Percentiles rank a stretch among this genome's conserved stretches.
Conservation (phyloP, 1,284 basidiomycete species). For the Melampsora americana region DNA sequence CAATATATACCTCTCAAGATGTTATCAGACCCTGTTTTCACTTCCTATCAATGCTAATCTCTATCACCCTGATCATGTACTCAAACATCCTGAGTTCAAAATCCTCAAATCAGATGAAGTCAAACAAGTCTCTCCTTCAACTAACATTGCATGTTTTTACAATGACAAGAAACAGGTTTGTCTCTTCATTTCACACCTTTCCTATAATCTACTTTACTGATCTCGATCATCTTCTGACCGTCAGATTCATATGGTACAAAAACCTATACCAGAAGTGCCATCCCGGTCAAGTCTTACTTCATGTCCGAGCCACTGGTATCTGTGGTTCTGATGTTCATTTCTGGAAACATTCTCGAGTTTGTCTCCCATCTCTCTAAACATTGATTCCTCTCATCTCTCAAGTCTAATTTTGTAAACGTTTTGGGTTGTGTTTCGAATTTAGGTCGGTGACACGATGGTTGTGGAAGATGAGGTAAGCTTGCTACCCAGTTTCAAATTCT, state of each 20-base stretch:
- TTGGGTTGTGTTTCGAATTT: slow-evolving; percentile 48
- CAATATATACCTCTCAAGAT: neutral
- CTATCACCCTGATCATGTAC: slow-evolving; percentile 15
- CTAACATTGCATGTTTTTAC: slow-evolving; percentile 37
- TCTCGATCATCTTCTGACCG: slow-evolving; percentile 12
- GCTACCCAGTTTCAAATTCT: neutral
- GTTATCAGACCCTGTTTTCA: slow-evolving; percentile 25
- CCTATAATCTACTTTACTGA: neutral
- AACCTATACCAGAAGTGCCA: slow-evolving; percentile 47
- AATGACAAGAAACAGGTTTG: slow-evolving; percentile 41
- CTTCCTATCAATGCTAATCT: slow-evolving; percentile 23
- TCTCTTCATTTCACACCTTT: neutral
- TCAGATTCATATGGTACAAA: slow-evolving; percentile 50
- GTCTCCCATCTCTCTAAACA: neutral
- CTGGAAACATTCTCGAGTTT: slow-evolving; percentile 50
- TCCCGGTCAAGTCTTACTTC: slow-evolving; percentile 52
- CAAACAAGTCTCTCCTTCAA: slow-evolving; percentile 3
- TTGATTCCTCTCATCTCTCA: neutral
- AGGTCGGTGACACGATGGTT: slow-evolving; percentile 46
- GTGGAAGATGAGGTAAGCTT: slow-evolving; percentile 40
- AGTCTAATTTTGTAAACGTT: neutral
- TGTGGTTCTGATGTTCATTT: slow-evolving; percentile 51
- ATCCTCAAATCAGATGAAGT: slow-evolving; percentile 20
- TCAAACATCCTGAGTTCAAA: slow-evolving; percentile 27
- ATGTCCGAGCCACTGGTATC: slow-evolving; percentile 51